A percentile compares a stretch with the other conserved stretches of the same genome.
Conservation (phyloP, 2,329 filamentous ascomycete species). For the Pestalotiopsis sp. region DNA sequence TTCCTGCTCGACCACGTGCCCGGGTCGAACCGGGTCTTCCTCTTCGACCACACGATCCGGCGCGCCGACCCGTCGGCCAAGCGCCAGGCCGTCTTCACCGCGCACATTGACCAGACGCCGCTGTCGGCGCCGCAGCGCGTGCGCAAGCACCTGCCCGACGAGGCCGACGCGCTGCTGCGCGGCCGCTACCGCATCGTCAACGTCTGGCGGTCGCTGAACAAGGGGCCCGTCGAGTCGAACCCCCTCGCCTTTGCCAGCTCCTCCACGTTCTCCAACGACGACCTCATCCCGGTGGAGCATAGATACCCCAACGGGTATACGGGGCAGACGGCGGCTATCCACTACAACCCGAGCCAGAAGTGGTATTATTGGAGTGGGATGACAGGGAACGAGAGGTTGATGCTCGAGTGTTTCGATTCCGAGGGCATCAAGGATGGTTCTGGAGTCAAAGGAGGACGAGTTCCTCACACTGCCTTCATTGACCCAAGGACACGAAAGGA, state of each 20-base stretch:
- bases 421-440: slow-evolving; percentile 53
- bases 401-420: slow-evolving; percentile 81
- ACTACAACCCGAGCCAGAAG: slow-evolving; percentile 61
- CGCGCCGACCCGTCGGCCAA: slow-evolving; percentile 59
- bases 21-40: slow-evolving; percentile 65
- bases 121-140: slow-evolving; percentile 70
- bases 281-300: slow-evolving; percentile 75
- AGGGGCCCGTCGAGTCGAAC: slow-evolving; percentile 63
- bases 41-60: slow-evolving; percentile 93
- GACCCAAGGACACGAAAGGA: slow-evolving; percentile 73
- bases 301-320: slow-evolving; percentile 68
- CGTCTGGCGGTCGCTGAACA: slow-evolving; percentile 74
- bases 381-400: slow-evolving; percentile 70
- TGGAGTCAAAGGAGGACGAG: slow-evolving; percentile 54
- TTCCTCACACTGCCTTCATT: slow-evolving; percentile 78
- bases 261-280: slow-evolving; percentile 59
- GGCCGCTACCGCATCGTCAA: slow-evolving; percentile 84
- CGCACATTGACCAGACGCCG: slow-evolving; percentile 84
- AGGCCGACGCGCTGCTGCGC: slow-evolving; percentile 67
- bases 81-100: slow-evolving; percentile 71
- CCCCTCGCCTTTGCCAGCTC: slow-evolving; percentile 73
- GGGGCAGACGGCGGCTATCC: slow-evolving; percentile 76
- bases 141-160: slow-evolving; percentile 63
- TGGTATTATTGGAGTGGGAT: slow-evolving; percentile 86
- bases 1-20: slow-evolving; percentile 70